Evolutionary conservation across 2,329 filamentous ascomycete genomes (phyloP).

Genomic region (Fusarium chaquense): DNA sequence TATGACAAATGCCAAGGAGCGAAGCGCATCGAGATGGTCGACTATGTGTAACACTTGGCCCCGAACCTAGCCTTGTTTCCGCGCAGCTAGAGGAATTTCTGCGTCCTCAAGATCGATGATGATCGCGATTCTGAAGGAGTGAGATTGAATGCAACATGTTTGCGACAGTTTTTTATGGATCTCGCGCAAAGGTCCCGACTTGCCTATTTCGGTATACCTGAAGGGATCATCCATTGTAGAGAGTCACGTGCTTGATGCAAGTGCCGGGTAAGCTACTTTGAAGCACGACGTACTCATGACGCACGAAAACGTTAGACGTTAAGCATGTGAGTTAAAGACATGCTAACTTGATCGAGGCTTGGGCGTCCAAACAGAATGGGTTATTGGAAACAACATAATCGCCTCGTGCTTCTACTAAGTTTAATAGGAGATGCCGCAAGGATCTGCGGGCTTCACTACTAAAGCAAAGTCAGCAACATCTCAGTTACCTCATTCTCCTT

Average conservation of each 20-base stretch:
- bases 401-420: too few relatives aligned
- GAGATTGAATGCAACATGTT: constrained; percentile 10
- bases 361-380: neutral
- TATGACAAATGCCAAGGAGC: constrained; percentile 6
- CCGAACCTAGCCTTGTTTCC: neutral
- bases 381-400: too few relatives aligned
- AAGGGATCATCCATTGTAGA: neutral
- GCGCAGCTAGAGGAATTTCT: neutral
- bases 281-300: too few relatives aligned
- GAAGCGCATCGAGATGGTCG: neutral
- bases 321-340: neutral
- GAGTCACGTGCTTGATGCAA: neutral
- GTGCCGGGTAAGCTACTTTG: constrained; percentile 20
- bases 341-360: neutral
- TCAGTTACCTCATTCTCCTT: too few relatives aligned
- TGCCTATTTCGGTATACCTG: constrained; percentile 22
- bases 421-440: too few relatives aligned
- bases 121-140: constrained; percentile 1
- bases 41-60: neutral
- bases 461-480: neutral
- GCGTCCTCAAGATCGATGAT: neutral
- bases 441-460: too few relatives aligned
- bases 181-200: constrained; percentile 6
- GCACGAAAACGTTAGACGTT: neutral
- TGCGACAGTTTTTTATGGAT: constrained; percentile 31